Conservation (phyloP, 257 asterid species). For the Solanum sejunctum region DNA sequence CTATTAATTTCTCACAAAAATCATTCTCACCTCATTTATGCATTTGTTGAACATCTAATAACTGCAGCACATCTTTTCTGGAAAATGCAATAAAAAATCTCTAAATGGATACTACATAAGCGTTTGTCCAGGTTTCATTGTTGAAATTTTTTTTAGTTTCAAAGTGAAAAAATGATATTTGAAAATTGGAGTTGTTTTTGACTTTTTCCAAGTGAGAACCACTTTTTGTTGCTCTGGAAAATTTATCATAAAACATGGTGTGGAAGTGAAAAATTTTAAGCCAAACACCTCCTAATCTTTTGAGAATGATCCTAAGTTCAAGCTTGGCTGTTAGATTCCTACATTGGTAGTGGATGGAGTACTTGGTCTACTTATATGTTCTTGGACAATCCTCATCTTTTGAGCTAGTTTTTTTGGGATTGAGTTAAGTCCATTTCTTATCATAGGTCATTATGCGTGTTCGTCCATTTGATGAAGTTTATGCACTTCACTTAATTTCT, state of each 20-base stretch:
- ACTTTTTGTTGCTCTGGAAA: no score
- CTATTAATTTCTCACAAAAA: not conserved
- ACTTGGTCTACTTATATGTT: not conserved
- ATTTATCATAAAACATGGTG: no score
- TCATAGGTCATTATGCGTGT: not conserved
- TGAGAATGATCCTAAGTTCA: not conserved
- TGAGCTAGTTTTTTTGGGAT: not conserved
- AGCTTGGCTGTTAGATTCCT: not conserved
- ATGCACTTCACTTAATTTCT: not conserved
- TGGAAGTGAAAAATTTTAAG: no score
- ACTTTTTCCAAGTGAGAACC: no score
- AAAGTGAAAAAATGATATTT: no score
- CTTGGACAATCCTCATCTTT: not conserved
- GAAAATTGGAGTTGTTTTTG: no score
- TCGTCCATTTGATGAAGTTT: not conserved
- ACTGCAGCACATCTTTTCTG: not conserved
- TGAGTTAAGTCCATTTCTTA: not conserved
- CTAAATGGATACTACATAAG: not conserved
- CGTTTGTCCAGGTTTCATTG: no score
- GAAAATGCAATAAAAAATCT: no score
- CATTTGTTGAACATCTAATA: not conserved
- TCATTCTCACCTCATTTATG: not conserved
- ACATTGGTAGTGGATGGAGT: not conserved
- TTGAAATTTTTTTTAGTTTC: no score
- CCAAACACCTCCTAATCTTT: not conserved